Base-by-base conservation (phyloP, 331 rosid genomes). In the Acacia concinna region DNA sequence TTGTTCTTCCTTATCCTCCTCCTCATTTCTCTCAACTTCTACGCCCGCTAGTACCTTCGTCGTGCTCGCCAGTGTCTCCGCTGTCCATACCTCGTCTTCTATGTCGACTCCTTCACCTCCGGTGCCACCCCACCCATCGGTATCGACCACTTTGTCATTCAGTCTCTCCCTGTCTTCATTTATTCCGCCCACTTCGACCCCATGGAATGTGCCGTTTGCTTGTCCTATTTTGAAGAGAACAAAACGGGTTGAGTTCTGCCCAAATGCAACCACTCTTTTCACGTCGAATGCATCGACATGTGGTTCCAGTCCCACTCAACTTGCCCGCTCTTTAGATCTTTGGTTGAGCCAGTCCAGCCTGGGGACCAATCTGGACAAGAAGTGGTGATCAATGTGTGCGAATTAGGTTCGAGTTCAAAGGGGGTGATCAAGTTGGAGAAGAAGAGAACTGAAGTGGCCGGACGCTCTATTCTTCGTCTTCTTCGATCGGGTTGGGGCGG, bases 301-400 rank as follows among this genome's bases (percentile, higher is more conserved):
- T 92, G 98, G 98, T 88, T 94, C 64, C 91, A 81, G 1, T 89
- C 97, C 1, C 97, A 94, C 69, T 77, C 93, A 52, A 92, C 97
- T 0, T 94, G 98, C 18, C 98, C 98, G 0, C 86, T 94, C 1
- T 94, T 97, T 31, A 83, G 98, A 73, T 77, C 86, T 0, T 56
- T 86, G 0, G 97, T 94, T 7, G 97, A 94, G 64, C 67, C 75
- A 4, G 51, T 9, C 0, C 67, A 4, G 4, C 25, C 78, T 5
- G 79, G 27, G 1, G 28, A 49, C 2, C 75, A 67, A 17, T 8
- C 18, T 17, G 25, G 49, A 38, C 2, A 35, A n/a, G 94, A 86
- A 17, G 78, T 79, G 3, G 79, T 74, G 8, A n/a, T 85, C 9
- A 15, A 63, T 32, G 74, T 78, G 12, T 15, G 35, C 6, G 89